Base-by-base conservation (phyloP, 2,329 filamentous ascomycete species). In the Chaetoscypha palmicola region DNA sequence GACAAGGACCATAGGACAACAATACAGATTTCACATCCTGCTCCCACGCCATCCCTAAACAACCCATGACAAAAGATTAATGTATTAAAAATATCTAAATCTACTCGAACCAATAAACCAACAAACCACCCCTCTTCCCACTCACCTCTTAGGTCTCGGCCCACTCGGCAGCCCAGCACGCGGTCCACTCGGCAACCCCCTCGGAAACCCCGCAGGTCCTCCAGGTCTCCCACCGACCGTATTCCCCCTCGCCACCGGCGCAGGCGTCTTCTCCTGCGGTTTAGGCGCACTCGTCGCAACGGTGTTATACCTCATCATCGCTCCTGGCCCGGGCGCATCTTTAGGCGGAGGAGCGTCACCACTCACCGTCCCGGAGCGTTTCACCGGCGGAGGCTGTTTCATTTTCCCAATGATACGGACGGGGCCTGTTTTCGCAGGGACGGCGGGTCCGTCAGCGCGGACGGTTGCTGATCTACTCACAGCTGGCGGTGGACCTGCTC, bases 131-230 rank as follows among this genome's bases (percentile, higher is more conserved):
- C n/a, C n/a, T n/a, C n/a, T n/a, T n/a, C n/a, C n/a, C n/a, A n/a
- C n/a, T n/a, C n/a, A n/a, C n/a, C n/a, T n/a, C n/a, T n/a, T n/a
- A n/a, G n/a, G n/a, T n/a, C n/a, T n/a, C n/a, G n/a, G n/a, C n/a
- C n/a, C n/a, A n/a, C n/a, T n/a, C n/a, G n/a, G n/a, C n/a, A n/a
- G n/a, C 24, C 24, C 24, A 14, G 35, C 21, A 11, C 21, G 22
- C 12, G 35, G 35, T 5, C 35, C 35, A 38, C 35, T 38, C 11
- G 35, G 35, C 16, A 38, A 17, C 9, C 35, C 35, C 12, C 35
- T 4, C 20, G 35, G 35, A 22, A 14, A 14, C 7, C 24, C 12
- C 7, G 24, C 7, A 7, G 12, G 24, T 28, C 24, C 24, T 7
- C 24, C 24, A 26, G 21, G 35, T 23, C 35, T 12, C 24, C 19